Evolutionary conservation across 495 filamentous ascomycete species (phyloP), one percentile per base, ranked within the genome.

Genomic region (Neurospora sp.): DNA sequence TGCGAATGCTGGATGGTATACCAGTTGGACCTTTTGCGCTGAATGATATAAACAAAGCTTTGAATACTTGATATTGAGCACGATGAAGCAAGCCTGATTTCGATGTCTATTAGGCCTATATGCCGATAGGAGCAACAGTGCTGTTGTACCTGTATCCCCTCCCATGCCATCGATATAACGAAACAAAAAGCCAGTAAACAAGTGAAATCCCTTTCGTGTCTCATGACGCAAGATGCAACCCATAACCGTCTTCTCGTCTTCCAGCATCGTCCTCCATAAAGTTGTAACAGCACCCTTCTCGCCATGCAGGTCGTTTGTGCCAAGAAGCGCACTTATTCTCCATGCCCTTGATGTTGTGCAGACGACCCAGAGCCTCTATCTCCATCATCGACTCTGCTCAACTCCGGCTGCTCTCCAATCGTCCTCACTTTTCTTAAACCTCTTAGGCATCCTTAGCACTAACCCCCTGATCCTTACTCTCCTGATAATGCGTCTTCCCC

Each of bases 401-500:
- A 4, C 20, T 0, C 42, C 16, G 0, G 7, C 10, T 5, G 10
- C 46, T 53, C 44, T 27, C 44, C n/a, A 4, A 2, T 5, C 27
- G 27, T 31, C 22, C 22, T 31, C 27, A 31, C 27, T 31, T 31
- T 3, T 31, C 27, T 31, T 2, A 31, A 31, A 3, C 27, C 27
- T 1, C 2, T 31, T 12, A 41, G 5, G 68, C 68, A 2, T 46
- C 37, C 68, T 31, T 39, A 8, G 42, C 27, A 18, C 22, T 16
- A 31, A 71, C 68, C 16, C 31, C 39, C 7, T 46, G 1, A 4
- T 59, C 38, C 71, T 71, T 39, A 16, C 11, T 37, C 27, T 27
- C 40, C 46, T 74, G 59, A 2, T 72, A 71, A 27, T 76, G 65
- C 73, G 76, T 79, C 73, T 76, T 77, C 53, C 65, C 76, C 72